A percentile compares a stretch with the other conserved stretches of the same genome.
Conservation (phyloP, 139 green algal species). For the Chlamydomonas sp. region DNA sequence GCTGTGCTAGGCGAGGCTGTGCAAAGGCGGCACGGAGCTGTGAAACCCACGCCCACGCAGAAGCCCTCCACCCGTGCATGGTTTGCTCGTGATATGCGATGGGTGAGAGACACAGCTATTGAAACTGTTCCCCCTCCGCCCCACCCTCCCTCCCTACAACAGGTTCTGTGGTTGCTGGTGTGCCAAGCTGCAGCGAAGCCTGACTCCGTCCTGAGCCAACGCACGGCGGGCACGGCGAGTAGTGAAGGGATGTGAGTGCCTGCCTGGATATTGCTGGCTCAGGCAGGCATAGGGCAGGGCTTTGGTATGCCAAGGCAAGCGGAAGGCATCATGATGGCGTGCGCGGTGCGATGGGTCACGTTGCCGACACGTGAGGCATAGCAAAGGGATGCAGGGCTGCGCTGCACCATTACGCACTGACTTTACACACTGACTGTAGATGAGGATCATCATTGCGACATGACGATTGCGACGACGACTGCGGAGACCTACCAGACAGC, state of each 20-base stretch:
- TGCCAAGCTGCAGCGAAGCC: not conserved
- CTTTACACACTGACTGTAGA: too few relatives aligned
- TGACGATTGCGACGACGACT: too few relatives aligned
- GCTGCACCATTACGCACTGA: too few relatives aligned
- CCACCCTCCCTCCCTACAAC: not conserved
- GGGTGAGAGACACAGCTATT: conserved; percentile 2
- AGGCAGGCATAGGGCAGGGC: not conserved
- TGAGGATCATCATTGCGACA: too few relatives aligned
- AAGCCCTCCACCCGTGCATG: not conserved
- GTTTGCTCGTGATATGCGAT: not conserved
- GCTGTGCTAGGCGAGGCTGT: not conserved
- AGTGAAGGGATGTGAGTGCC: conserved; percentile 1
- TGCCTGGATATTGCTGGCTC: not conserved
- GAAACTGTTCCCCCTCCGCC: not conserved
- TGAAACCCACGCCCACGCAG: not conserved
- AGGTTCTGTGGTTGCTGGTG: not conserved
- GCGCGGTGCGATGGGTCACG: not conserved
- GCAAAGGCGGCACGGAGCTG: not conserved
- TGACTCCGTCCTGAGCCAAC: not conserved
- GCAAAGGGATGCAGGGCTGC: too few relatives aligned
- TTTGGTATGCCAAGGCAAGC: not conserved
- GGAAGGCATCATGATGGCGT: not conserved
- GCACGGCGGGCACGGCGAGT: not conserved
- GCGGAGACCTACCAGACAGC: too few relatives aligned
- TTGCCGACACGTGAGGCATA: too few relatives aligned